Percentiles rank a stretch among this genome's conserved stretches.
Conservation (phyloP, 1,139 yeast genomes). For the Groenewaldozyma auringiensis region DNA sequence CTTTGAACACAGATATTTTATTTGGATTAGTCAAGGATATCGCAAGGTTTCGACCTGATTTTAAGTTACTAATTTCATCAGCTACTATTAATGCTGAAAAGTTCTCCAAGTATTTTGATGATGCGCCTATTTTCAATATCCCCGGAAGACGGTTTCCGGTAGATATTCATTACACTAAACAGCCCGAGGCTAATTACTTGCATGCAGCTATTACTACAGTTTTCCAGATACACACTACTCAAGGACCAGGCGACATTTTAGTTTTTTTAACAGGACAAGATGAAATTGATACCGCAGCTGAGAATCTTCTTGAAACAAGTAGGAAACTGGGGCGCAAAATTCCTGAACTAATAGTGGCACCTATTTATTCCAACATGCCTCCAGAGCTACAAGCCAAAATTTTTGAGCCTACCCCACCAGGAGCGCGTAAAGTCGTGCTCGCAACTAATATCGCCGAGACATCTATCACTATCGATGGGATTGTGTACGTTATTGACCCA, state of each 20-base stretch:
- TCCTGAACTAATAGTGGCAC: slow-evolving; percentile 63
- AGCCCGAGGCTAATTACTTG: slow-evolving; percentile 83
- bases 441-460: slow-evolving; percentile 98
- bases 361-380: slow-evolving; percentile 89
- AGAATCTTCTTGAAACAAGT: slow-evolving; percentile 57
- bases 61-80: slow-evolving; percentile 74
- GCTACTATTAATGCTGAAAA: slow-evolving; percentile 91
- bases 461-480: slow-evolving; percentile 89
- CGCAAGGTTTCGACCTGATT: slow-evolving; percentile 52
- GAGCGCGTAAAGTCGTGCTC: slow-evolving; percentile 74
- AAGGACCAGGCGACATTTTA: slow-evolving; percentile 75
- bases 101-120: slow-evolving; percentile 69
- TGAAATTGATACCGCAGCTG: slow-evolving; percentile 80
- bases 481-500: slow-evolving; percentile 80
- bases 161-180: slow-evolving; percentile 73
- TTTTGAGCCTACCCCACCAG: slow-evolving; percentile 80
- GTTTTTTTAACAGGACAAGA: slow-evolving; percentile 93
- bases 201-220: slow-evolving; percentile 84
- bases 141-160: slow-evolving; percentile 93
- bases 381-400: slow-evolving; percentile 73
- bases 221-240: slow-evolving; percentile 72
- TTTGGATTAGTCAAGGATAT: slow-evolving; percentile 76
- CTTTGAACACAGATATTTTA: slow-evolving; percentile 84
- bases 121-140: slow-evolving; percentile 74
- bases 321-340: slow-evolving; percentile 55